Base-by-base conservation (phyloP, 805 yeast genomes). In the Candida maris region DNA sequence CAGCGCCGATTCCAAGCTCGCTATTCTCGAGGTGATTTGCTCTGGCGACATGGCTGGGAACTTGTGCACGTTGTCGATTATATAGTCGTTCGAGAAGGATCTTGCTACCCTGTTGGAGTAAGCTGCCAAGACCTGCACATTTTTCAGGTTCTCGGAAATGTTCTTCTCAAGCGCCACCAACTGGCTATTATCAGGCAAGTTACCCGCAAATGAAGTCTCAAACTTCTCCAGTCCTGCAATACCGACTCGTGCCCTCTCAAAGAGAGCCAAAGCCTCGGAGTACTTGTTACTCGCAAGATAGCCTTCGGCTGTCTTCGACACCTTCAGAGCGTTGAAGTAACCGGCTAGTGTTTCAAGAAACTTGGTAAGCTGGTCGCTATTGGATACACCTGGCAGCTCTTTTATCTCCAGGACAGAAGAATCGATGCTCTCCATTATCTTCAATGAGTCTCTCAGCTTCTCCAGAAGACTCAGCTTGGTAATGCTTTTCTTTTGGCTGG, bases 371-470 rank as follows among this genome's bases (percentile, higher is more conserved):
- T 72, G 79, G 35, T 84, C 93, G 55, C 87, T 95, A 35, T 85
- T 85, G 53, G 83, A 79, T 14, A 91, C 95, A 68, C 97, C 97
- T 0, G 97, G 96, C 34, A 93, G 70, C 42, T 87, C 95, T 52
- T 73, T 68, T 30, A 87, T 61, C 46, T 81, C 81, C 3, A 61
- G 61, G 23, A 81, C 56, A 13, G 83, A 77, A 31, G 68, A 63
- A 9, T 70, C 57, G 25, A 85, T 68, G 6, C 70, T 64, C 16
- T 71, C 75, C 41, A 68, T 70, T 17, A 81, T 56, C 39, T 80
- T 68, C 27, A 70, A 52, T 5, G 64, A 54, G 44, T 78, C 80
- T 38, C 64, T 67, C 32, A 61, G 52, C 29, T 42, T 49, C 6
- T 54, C 59, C 34, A 66, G 41, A 9, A 57, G 44, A 9, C 51